Conservation (phyloP, 257 asterid genomes). For the Jacaranda copaia region DNA sequence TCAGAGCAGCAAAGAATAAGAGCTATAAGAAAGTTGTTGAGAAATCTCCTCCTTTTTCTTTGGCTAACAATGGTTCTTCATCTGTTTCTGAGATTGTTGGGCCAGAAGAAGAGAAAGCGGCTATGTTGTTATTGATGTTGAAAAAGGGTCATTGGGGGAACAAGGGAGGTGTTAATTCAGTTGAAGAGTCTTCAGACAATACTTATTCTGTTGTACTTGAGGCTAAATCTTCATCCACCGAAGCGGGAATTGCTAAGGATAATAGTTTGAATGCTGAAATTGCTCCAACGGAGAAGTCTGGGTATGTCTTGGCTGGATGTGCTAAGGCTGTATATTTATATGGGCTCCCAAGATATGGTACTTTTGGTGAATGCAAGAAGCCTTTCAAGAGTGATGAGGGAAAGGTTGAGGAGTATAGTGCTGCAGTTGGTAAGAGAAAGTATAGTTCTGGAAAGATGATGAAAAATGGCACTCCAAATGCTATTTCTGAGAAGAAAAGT, state of each 20-base stretch:
- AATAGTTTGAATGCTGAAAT: slow-evolving; percentile 46
- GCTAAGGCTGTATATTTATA: slow-evolving; percentile 63
- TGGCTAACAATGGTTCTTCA: slow-evolving; percentile 64
- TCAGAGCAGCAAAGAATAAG: slow-evolving; percentile 52
- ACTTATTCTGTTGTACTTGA: slow-evolving; percentile 72
- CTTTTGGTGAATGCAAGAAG: slow-evolving; percentile 38
- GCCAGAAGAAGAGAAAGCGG: slow-evolving; percentile 77
- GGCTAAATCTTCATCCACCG: slow-evolving; percentile 79
- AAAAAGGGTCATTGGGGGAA: slow-evolving; percentile 78
- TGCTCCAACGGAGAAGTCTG: slow-evolving; percentile 67
- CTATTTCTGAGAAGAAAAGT: slow-evolving; percentile 52
- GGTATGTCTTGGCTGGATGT: slow-evolving; percentile 78
- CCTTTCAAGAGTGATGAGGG: slow-evolving; percentile 35
- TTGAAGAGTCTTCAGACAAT: slow-evolving; percentile 90
- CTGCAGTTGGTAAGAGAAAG: slow-evolving; percentile 46
- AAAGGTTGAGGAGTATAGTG: no score
- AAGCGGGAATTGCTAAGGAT: slow-evolving; percentile 45
- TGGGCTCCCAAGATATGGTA: slow-evolving; percentile 42
- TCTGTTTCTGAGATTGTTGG: slow-evolving; percentile 83
- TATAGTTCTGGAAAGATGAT: slow-evolving; percentile 45
- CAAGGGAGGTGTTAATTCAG: slow-evolving; percentile 54
- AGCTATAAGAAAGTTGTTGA: slow-evolving; percentile 58
- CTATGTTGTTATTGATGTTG: slow-evolving; percentile 82
- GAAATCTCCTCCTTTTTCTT: slow-evolving; percentile 46
- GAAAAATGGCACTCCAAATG: slow-evolving; percentile 41